A percentile compares a stretch with the other conserved stretches of the same genome.
These are phyloP conservation scores for Gloeostereum incarnatum DNA, from an alignment of 768 basidiomycete species.

Conservation along the genomic window DNA sequence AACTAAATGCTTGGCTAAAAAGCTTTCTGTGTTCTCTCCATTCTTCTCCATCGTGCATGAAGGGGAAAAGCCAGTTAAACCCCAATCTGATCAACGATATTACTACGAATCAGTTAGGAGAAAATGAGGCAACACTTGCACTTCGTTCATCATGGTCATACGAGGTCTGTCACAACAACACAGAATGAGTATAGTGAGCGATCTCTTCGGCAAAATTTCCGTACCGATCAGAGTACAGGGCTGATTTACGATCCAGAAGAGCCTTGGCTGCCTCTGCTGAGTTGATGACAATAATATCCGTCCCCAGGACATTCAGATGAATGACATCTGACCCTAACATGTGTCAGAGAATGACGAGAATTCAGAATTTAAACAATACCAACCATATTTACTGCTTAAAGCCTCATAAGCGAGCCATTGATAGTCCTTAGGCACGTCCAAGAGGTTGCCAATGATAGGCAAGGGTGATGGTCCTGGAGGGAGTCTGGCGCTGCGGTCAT, in stretches of 20 bases:
- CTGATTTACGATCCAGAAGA: conserved; percentile 11
- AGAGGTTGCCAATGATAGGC: conserved; percentile 29
- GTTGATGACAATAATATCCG: conserved; percentile 11
- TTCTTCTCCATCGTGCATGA: conserved; percentile 11
- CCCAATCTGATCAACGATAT: conserved; percentile 8
- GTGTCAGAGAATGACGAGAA: too few species aligned
- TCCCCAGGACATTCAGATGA: conserved; percentile 11
- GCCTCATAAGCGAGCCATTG: conserved; percentile 25
- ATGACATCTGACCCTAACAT: conserved; percentile 12
- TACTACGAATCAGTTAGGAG: neutral
- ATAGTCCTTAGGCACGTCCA: conserved; percentile 24
- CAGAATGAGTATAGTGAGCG: neutral
- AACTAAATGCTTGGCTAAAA: conserved; percentile 8
- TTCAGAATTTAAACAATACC: neutral
- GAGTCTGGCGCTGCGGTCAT: neutral
- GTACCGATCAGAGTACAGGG: conserved; percentile 12
- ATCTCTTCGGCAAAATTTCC: conserved; percentile 5
- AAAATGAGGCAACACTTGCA: conserved; percentile 4
- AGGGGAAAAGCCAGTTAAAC: conserved; percentile 13
- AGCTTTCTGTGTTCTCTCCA: conserved; percentile 12
- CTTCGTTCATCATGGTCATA: conserved; percentile 13
- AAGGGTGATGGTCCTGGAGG: conserved; percentile 28
- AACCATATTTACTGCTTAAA: conserved; percentile 27
- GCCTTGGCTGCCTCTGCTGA: conserved; percentile 10
- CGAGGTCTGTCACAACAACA: conserved; percentile 6